phyloP scores from a whole-genome alignment of 2,329 filamentous ascomycete species.

The Verticillium albo-atrum region DNA sequence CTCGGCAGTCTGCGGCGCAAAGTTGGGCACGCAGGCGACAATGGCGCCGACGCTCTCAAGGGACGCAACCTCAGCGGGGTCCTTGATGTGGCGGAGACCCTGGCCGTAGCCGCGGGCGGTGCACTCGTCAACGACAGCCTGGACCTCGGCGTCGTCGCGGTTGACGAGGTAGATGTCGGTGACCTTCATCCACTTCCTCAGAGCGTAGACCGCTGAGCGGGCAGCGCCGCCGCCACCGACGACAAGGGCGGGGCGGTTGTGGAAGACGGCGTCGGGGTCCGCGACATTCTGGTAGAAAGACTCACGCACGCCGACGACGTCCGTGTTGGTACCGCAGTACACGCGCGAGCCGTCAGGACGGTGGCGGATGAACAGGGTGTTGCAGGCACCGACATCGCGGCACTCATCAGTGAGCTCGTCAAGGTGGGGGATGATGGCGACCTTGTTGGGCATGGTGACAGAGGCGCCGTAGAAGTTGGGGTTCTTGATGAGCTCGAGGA shows the following conservation, averaged over 20 bases:
- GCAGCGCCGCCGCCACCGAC: slow-evolving; percentile 76
- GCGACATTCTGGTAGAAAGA: slow-evolving; percentile 57
- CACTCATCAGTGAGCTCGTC: slow-evolving; percentile 71
- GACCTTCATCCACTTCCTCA: slow-evolving; percentile 65
- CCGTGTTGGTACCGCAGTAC: slow-evolving; percentile 74
- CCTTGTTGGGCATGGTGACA: slow-evolving; percentile 82
- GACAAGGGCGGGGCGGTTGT: slow-evolving; percentile 63
- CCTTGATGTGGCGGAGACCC: slow-evolving; percentile 56
- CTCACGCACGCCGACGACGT: slow-evolving; percentile 73
- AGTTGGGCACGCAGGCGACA: slow-evolving; percentile 72
- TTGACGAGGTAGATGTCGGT: slow-evolving; percentile 73
- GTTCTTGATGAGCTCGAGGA: slow-evolving; percentile 47
- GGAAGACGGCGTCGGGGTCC: slow-evolving; percentile 40
- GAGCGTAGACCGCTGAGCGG: slow-evolving; percentile 71
- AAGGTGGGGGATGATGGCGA: slow-evolving; percentile 68
- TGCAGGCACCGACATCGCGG: slow-evolving; percentile 70
- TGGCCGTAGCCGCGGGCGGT: slow-evolving; percentile 53
- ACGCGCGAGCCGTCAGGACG: slow-evolving; percentile 40
- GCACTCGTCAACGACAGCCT: slow-evolving; percentile 63
- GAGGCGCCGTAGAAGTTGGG: slow-evolving; percentile 64
- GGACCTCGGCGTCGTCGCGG: slow-evolving; percentile 63
- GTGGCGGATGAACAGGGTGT: slow-evolving; percentile 67
- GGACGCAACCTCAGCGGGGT: slow-evolving; percentile 52
- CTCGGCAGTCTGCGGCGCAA: slow-evolving; percentile 59
- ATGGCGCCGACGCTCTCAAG: slow-evolving; percentile 61